These are phyloP conservation scores for Ophiocordyceps camponoti-leonardi DNA, from an alignment of 2,329 filamentous ascomycete species.

Conservation along the genomic window DNA sequence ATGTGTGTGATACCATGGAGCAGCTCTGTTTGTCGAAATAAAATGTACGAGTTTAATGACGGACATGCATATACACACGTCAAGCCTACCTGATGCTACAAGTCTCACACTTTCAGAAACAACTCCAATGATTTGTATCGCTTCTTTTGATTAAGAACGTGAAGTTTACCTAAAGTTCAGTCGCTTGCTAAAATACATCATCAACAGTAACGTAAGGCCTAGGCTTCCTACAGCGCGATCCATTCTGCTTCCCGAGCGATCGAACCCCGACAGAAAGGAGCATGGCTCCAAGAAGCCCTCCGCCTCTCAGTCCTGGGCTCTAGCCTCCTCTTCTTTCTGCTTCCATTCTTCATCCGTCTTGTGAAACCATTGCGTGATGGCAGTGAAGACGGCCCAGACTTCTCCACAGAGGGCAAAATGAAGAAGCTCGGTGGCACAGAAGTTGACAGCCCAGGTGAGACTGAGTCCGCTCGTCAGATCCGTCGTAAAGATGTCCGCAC, in stretches of 20 bases:
- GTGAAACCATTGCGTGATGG: conserved; percentile 21
- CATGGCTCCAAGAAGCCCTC: not conserved
- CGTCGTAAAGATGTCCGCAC: conserved; percentile 19
- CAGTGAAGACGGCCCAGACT: conserved; percentile 25
- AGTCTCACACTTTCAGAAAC: too few species aligned
- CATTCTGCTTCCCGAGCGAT: not conserved
- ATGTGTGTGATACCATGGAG: not conserved
- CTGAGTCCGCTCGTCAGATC: conserved; percentile 19
- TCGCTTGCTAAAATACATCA: too few species aligned
- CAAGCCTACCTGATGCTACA: too few species aligned
- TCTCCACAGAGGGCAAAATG: conserved; percentile 26
- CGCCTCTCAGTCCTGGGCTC: not conserved
- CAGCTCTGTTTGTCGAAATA: not conserved
- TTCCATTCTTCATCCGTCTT: conserved; percentile 26
- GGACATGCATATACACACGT: too few species aligned
- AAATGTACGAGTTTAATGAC: not conserved
- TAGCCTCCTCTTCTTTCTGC: conserved; percentile 9
- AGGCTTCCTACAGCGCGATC: not conserved
- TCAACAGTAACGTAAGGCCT: too few species aligned
- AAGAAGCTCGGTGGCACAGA: conserved; percentile 26
- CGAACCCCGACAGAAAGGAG: not conserved
- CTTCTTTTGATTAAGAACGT: too few species aligned
- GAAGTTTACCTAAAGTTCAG: too few species aligned
- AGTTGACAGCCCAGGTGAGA: conserved; percentile 23
- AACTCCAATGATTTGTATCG: too few species aligned